A percentile compares a stretch with the other conserved stretches of the same genome.
These are phyloP conservation scores for Euphorbia celastroides DNA, from an alignment of 441 rosid genomes.

Conservation along the genomic window DNA sequence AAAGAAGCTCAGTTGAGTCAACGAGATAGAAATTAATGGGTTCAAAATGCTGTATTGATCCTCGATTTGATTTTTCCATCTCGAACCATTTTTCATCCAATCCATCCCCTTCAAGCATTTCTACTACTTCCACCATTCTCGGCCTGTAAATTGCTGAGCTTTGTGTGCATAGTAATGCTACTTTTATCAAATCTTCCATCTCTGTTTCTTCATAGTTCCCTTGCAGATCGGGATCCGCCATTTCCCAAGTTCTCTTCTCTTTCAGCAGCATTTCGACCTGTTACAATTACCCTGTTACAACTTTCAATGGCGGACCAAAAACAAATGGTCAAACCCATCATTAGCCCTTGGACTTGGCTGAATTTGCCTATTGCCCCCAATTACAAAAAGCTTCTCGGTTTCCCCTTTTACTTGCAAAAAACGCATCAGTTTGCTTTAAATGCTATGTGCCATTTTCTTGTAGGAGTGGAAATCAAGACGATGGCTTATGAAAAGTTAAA, in stretches of 20 bases:
- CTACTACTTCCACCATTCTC: slow-evolving; percentile 69
- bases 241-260: slow-evolving; percentile 44
- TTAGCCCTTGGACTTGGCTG: too few species aligned
- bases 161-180: slow-evolving; percentile 72
- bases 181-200: slow-evolving; percentile 62
- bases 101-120: slow-evolving; percentile 77
- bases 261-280: slow-evolving; percentile 66
- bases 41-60: slow-evolving; percentile 26
- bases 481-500: too few species aligned
- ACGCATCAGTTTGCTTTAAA: too few species aligned
- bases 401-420: too few species aligned
- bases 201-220: slow-evolving; percentile 45
- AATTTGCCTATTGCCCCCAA: too few species aligned
- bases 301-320: too few species aligned
- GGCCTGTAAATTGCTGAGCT: slow-evolving; percentile 59
- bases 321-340: too few species aligned
- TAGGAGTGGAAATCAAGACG: too few species aligned
- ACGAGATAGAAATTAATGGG: slow-evolving; percentile 34
- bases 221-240: slow-evolving; percentile 54
- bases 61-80: slow-evolving; percentile 49
- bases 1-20: slow-evolving; percentile 45
- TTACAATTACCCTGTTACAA: background rate
- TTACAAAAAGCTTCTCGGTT: too few species aligned
- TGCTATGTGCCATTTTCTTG: too few species aligned
- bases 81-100: slow-evolving; percentile 72